A percentile compares a stretch with the other conserved stretches of the same genome.
Conservation (phyloP, 2,329 filamentous ascomycete species). For the Cryphonectria nitschkei region DNA sequence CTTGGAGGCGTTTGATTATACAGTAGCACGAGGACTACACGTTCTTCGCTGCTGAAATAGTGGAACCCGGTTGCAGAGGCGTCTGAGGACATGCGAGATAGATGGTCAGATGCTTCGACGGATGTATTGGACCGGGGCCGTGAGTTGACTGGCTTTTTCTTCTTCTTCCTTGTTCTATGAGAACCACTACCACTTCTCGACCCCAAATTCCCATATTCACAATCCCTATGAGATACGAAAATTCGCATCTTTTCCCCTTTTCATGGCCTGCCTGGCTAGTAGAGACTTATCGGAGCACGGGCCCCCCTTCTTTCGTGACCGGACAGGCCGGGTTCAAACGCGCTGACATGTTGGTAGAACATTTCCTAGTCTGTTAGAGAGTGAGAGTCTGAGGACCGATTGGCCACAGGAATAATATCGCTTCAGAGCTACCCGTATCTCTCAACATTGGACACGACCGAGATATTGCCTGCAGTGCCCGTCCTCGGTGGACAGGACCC, state of each 20-base stretch:
- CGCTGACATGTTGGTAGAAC: neutral
- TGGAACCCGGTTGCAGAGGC: neutral
- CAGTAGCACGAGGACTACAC: neutral
- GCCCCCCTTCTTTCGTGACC: neutral
- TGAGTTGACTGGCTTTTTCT: neutral
- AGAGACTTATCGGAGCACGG: neutral
- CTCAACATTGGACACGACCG: neutral
- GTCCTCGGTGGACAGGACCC: neutral
- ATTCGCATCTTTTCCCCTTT: neutral
- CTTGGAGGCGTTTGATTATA: neutral
- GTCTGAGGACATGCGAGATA: neutral
- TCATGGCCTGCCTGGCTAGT: neutral
- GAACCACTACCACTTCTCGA: neutral
- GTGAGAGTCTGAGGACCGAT: neutral
- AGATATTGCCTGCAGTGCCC: neutral
- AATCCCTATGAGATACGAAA: neutral
- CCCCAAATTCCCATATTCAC: neutral
- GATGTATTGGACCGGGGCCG: neutral
- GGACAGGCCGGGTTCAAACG: neutral
- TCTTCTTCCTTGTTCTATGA: too few species aligned
- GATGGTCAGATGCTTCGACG: neutral
- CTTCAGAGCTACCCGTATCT: neutral
- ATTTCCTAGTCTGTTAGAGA: neutral
- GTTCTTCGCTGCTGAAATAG: neutral
- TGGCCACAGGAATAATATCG: neutral